These are phyloP conservation scores for Microthlaspi erraticum DNA, from an alignment of 345 rosid genomes.

Conservation along the genomic window DNA sequence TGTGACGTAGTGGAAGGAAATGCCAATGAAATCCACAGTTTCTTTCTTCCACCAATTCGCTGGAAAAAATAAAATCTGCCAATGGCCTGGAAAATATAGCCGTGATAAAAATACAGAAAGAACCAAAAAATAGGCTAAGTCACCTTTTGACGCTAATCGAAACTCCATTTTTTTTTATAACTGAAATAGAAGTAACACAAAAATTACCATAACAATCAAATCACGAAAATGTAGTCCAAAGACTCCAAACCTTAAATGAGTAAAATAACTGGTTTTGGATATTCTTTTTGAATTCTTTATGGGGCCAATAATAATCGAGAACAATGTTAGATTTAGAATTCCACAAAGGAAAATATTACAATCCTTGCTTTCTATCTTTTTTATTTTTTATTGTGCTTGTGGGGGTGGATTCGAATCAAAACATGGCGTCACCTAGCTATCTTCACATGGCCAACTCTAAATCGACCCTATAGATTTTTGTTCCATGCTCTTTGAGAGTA, in stretches of 20 bases:
- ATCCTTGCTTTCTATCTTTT: background rate
- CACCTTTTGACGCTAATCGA: background rate
- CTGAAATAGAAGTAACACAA: background rate
- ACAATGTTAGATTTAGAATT: background rate
- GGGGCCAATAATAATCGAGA: conserved; percentile 23
- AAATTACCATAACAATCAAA: background rate
- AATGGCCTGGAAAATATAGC: background rate
- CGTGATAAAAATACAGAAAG: background rate
- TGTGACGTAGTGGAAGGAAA: background rate
- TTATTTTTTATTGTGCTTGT: background rate
- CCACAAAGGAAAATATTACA: conserved; percentile 9
- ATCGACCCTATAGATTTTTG: conserved; percentile 27
- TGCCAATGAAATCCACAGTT: conserved; percentile 5
- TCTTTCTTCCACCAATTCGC: background rate
- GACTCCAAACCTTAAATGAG: background rate
- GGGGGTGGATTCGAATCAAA: conserved; percentile 29
- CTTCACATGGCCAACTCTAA: conserved; percentile 30
- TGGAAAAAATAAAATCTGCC: background rate
- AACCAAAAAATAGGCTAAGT: background rate
- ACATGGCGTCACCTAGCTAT: conserved; percentile 7
- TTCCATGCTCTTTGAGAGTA: conserved; percentile 25
- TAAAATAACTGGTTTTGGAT: background rate
- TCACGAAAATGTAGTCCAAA: background rate
- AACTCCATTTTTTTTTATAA: background rate
- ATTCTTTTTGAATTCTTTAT: background rate